Percentiles rank a stretch among this genome's conserved stretches.
phyloP scores from a whole-genome alignment of 139 green algal species.

The Trebouxia sp. region DNA sequence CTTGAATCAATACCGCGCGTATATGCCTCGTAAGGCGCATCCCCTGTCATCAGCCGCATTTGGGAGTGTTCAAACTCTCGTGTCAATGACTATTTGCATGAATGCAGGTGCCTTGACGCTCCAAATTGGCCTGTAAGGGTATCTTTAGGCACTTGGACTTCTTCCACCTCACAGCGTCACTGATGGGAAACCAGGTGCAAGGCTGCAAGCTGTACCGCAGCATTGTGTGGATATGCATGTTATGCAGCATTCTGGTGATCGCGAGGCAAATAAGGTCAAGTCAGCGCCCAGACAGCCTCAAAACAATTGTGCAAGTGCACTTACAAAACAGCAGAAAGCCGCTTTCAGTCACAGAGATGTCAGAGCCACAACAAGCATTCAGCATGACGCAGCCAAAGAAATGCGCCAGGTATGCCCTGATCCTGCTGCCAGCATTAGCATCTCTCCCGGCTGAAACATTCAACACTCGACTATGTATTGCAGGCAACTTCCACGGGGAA shows the following conservation, averaged over 20 bases:
- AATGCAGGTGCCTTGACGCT: no score
- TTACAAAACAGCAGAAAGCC: slow-evolving; percentile 12
- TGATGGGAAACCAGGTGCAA: no score
- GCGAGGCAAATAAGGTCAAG: neutral
- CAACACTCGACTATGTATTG: neutral
- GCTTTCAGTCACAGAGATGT: neutral
- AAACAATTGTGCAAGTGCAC: neutral
- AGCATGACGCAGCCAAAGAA: neutral
- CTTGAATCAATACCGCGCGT: no score
- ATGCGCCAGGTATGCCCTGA: slow-evolving; percentile 2
- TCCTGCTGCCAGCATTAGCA: no score
- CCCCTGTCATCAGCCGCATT: no score
- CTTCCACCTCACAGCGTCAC: no score
- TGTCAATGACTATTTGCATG: no score
- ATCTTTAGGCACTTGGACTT: no score
- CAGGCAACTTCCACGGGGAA: neutral
- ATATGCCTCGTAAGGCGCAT: no score
- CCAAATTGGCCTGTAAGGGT: no score
- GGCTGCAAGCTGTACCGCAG: neutral
- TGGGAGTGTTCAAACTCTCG: no score
- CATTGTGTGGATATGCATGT: neutral
- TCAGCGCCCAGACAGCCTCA: neutral
- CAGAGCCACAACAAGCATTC: neutral
- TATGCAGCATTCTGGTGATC: neutral
- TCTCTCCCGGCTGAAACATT: no score